Base-by-base conservation (phyloP, 768 basidiomycete species). In the Antrodiella citrinella region DNA sequence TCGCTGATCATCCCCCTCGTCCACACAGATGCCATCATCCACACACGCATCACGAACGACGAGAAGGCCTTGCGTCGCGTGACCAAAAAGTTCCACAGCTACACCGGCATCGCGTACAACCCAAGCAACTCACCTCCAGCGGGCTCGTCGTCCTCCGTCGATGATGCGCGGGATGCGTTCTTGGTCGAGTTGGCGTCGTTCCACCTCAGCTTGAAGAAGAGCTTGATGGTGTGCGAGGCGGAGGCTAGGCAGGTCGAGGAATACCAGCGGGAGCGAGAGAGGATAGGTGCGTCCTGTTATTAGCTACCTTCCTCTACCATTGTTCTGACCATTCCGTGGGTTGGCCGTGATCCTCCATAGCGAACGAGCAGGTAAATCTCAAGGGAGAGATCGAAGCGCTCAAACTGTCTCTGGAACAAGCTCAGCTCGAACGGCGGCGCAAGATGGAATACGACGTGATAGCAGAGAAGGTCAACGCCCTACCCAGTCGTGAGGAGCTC, bases 401-500 rank as follows among this genome's bases (percentile, higher is more conserved):
- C 57, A 91, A 91, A 66, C 72, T 73, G 18, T 76, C 79, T 3
- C 65, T 92, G 51, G 87, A 90, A 56, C 80, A 89, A 55, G 89
- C 86, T 4, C 91, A 92, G 59, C 70, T 84, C 60, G 69, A 81
- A 50, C 79, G 90, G 44, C 73, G 72, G 52, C 76, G 82, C 49
- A 92, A 90, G 70, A 89, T 91, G 57, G 90, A 92, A 60, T 92
- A 92, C 61, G 90, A 92, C 69, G 70, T 76, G 43, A 77, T 92
- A 35, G 78, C 91, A 2, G 91, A 91, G 67, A 89, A 83, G 63
- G 80, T 91, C 44, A 88, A 90, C 58, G 77, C 79, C 15, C 66
- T 91, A 2, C 87, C 89, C 3, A 82, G 73, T 54, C 73, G 90
- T 48, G 81, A 84, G 7, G 91, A 91, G 58, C 72, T 91, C 13